phyloP scores from a whole-genome alignment of 495 filamentous ascomycete species.

The Xylaria acuta region DNA sequence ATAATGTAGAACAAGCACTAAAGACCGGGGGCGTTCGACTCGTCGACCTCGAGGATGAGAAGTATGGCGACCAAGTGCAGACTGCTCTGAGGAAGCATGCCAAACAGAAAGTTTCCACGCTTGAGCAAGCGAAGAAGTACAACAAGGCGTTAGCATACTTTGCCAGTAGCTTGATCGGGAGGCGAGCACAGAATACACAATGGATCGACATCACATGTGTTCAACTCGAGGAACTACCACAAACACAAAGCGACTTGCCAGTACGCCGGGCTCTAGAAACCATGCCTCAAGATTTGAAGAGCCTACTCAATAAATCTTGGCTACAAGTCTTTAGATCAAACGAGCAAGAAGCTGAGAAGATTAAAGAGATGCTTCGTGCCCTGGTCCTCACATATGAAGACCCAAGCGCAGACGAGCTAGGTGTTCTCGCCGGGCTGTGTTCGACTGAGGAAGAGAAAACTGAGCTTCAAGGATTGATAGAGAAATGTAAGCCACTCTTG shows the following conservation, averaged over 20 bases:
- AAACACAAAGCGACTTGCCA: constrained; percentile 38
- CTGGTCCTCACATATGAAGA: constrained; percentile 46
- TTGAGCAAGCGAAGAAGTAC: constrained; percentile 42
- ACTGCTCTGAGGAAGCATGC: constrained; percentile 39
- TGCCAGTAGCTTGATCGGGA: constrained; percentile 43
- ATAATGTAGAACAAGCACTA: constrained; percentile 36
- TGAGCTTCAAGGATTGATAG: constrained; percentile 39
- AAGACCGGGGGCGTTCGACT: constrained; percentile 35
- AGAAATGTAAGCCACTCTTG: constrained; percentile 44
- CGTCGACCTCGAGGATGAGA: constrained; percentile 38
- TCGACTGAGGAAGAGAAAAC: constrained; percentile 36
- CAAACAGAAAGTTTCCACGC: constrained; percentile 32
- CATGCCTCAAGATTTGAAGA: constrained; percentile 42
- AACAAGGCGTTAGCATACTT: constrained; percentile 46
- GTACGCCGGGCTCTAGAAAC: constrained; percentile 41
- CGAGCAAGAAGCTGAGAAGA: constrained; percentile 43
- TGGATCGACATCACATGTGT: constrained; percentile 48
- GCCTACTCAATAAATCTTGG: constrained; percentile 42
- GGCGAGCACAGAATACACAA: constrained; percentile 43
- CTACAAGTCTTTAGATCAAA: constrained; percentile 46
- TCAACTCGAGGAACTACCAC: constrained; percentile 40
- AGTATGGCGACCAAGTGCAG: constrained; percentile 42
- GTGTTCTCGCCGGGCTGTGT: constrained; percentile 40
- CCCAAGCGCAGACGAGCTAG: constrained; percentile 41
- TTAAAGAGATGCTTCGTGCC: constrained; percentile 45